These are phyloP conservation scores for Collybia nuda DNA, from an alignment of 768 basidiomycete genomes.

Conservation along the genomic window DNA sequence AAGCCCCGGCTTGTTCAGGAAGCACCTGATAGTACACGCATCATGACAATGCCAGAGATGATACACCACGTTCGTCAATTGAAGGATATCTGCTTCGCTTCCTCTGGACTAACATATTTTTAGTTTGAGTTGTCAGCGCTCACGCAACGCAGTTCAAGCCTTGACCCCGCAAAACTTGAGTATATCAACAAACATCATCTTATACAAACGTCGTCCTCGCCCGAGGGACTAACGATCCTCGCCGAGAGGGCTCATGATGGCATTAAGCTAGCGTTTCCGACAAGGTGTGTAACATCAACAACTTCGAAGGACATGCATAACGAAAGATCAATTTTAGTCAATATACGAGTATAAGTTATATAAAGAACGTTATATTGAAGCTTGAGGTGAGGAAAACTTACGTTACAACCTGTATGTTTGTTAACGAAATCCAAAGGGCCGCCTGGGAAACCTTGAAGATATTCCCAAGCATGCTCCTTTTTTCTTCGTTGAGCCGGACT, in stretches of 20 bases:
- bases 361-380: conserved; percentile 60
- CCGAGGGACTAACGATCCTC: conserved; percentile 51
- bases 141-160: conserved; percentile 80
- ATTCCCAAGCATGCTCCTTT: conserved; percentile 69
- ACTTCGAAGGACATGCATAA: background rate
- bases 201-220: conserved; percentile 48
- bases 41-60: conserved; percentile 70
- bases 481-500: conserved; percentile 75
- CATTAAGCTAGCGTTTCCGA: conserved; percentile 57
- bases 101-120: background rate
- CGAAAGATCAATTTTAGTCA: conserved; percentile 26
- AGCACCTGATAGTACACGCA: conserved; percentile 63
- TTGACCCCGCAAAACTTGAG: conserved; percentile 79
- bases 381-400: conserved; percentile 46
- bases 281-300: conserved; percentile 40
- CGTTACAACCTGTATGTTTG: background rate
- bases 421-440: conserved; percentile 43
- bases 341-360: conserved; percentile 53
- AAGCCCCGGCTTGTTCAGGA: conserved; percentile 25
- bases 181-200: conserved; percentile 90
- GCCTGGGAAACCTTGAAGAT: conserved; percentile 70
- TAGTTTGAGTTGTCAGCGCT: conserved; percentile 78
- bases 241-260: conserved; percentile 52
- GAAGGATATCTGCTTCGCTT: background rate
- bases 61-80: conserved; percentile 44